These are phyloP conservation scores for Copromyces sp. DNA, from an alignment of 495 filamentous ascomycete genomes.

Conservation along the genomic window DNA sequence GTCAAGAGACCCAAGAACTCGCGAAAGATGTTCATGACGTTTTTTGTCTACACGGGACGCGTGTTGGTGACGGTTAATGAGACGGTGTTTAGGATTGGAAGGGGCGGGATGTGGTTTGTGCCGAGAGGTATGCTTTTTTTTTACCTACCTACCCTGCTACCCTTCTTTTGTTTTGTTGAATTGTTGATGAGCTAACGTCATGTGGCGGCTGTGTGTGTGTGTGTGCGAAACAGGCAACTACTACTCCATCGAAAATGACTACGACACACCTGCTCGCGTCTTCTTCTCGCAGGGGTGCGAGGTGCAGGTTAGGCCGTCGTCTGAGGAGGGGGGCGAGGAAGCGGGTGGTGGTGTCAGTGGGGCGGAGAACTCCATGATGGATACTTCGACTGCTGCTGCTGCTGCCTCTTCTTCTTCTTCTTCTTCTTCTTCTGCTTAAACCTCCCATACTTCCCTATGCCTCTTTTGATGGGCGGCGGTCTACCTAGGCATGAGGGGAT, in stretches of 20 bases:
- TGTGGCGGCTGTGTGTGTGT: constrained; percentile 1
- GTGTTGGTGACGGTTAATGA: constrained; percentile 62
- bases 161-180: background rate
- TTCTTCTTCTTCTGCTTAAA: too few species aligned
- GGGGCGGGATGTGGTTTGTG: constrained; percentile 36
- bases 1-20: constrained; percentile 83
- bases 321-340: background rate
- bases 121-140: constrained; percentile 48
- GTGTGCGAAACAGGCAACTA: constrained; percentile 53
- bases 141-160: too few species aligned
- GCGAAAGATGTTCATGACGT: constrained; percentile 88
- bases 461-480: too few species aligned
- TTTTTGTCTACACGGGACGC: constrained; percentile 73
- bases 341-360: background rate
- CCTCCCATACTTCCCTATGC: too few species aligned
- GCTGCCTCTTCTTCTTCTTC: too few species aligned
- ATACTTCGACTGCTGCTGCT: background rate
- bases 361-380: background rate
- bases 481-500: too few species aligned
- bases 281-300: constrained; percentile 83
- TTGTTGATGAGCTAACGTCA: background rate
- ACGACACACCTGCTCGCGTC: constrained; percentile 53
- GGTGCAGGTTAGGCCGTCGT: constrained; percentile 12
- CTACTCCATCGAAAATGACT: constrained; percentile 71
- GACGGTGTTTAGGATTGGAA: constrained; percentile 32